phyloP scores from a whole-genome alignment of 2,329 filamentous ascomycete species.

The Trichoderma koningii region DNA sequence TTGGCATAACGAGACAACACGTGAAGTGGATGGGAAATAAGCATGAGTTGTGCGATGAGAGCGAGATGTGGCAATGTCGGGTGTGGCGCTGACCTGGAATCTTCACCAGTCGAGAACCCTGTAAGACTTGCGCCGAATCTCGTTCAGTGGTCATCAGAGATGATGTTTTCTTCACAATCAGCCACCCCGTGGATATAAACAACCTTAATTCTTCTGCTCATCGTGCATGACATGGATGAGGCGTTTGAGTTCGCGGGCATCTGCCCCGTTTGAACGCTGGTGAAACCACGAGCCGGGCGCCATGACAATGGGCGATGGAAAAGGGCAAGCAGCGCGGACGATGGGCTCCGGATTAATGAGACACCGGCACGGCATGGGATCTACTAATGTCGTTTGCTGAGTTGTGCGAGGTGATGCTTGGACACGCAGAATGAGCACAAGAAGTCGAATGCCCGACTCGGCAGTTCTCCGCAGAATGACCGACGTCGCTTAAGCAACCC shows the following conservation, averaged over 20 bases:
- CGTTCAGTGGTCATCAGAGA: not conserved
- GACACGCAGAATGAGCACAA: not conserved
- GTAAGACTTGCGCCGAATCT: not conserved
- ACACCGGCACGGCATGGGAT: not conserved
- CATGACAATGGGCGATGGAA: not conserved
- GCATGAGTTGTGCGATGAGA: slow-evolving; percentile 4
- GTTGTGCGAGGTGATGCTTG: not conserved
- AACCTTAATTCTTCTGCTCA: not conserved
- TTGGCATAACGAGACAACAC: slow-evolving; percentile 23
- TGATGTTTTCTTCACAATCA: not conserved
- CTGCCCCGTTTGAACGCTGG: not conserved
- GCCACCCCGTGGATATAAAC: not conserved
- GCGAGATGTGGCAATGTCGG: slow-evolving; percentile 21
- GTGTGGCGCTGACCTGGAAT: not conserved
- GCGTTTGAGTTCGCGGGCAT: not conserved
- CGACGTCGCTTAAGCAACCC: slow-evolving; percentile 18
- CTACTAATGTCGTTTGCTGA: not conserved
- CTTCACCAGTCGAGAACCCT: not conserved
- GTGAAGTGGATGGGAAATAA: slow-evolving; percentile 10
- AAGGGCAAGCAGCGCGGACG: too few species aligned
- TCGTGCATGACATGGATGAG: not conserved
- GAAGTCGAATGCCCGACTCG: not conserved
- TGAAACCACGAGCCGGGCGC: not conserved
- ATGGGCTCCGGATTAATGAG: slow-evolving; percentile 4
- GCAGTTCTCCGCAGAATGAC: slow-evolving; percentile 20